Evolutionary conservation across 495 filamentous ascomycete species (phyloP), one percentile per base, ranked within the genome.

Genomic region (Sabuloglossum arenarium): DNA sequence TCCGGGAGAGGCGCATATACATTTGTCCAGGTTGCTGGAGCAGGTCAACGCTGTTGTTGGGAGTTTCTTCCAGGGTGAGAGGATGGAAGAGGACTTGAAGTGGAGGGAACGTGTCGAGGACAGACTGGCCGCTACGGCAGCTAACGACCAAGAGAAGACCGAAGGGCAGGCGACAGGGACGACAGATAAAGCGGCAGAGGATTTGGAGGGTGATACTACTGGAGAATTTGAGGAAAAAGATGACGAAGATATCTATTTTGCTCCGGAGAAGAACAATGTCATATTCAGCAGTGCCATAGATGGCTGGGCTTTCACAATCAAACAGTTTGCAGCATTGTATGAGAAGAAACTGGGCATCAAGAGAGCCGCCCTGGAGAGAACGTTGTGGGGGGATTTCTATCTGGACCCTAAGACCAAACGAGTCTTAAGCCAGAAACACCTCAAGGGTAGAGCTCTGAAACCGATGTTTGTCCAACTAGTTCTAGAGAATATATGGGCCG

Each of bases 381-480:
- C 96, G 1, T 75, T 99, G 11, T 99, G 91, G 91, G 91, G 91
- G 42, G 90, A 94, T 60, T 97, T 83, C 65, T 97, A 96, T 66
- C 71, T 99, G 25, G 91, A 99, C 61, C 88, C 91, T 1, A 99
- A 97, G 70, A 94, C 90, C 3, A 99, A 91, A 67, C 79, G 91
- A 61, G 85, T 99, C 5, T 71, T 99, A 3, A 84, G 80, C 1
- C 78, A 80, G 49, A 97, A 94, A 70, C 93, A 97, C 72, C 74
- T 99, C 37, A 97, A 93, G 63, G 91, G 91, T 14, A 72, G 91
- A 19, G 73, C 79, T 30, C 69, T 99, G 55, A 99, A 96, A 67
- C 91, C 93, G 0, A 89, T 97, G 79, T 99, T 99, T 68, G 91
- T 97, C 29, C 90, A 97, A 65, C 71, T 99, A 53, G 93, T 99